Evolutionary conservation across 257 asterid genomes (phyloP), one percentile per base, ranked within the genome.

Genomic region (Paraleonurus japonicus): DNA sequence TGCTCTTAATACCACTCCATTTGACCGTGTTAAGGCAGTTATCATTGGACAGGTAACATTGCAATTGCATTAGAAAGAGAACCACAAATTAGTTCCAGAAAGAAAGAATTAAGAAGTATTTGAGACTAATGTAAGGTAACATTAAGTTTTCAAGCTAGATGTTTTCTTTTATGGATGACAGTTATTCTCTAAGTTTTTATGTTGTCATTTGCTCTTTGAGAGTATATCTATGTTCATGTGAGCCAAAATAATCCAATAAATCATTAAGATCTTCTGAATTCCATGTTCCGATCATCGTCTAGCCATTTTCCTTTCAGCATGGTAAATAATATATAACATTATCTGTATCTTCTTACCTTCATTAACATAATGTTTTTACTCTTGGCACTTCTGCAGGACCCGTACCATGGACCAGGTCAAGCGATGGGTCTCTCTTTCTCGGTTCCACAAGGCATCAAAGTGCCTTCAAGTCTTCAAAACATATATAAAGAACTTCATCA

Each of bases 371-470:
- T 65, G 24, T 33, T 41, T 50, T 39, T 6, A 26, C 53, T 51
- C 37, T 35, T 73, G 63, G 62, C 67, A 19, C 70, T 17, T 72
- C 30, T 9, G 55, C 86, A 93, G 96, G 99, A 95, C 74, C 99
- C 99, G 39, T 95, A 95, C 72, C 99, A 95, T 70, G 99, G 99
- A 63, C 98, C 96, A 72, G 95, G 96, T 63, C 99, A 95, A 80
- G 99, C 99, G 45, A 95, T 95, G 99, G 99, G 99, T 17, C 94
- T 92, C 69, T 95, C 99, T 47, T 95, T 95, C 84, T 95, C 99
- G 0, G 99, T 95, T 65, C 98, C 96, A 2, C 83, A 79, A 32
- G 95, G 90, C 33, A 77, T 92, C 59, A 92, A 87, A 82, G 85
- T 92, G 55, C 99, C 99, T 65, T 92, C 99, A 15, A 95, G 98